Evolutionary conservation across 192 early-diverging fungal species (phyloP), one percentile per base, ranked within the genome.

Genomic region (Spizellomyces sp.): DNA sequence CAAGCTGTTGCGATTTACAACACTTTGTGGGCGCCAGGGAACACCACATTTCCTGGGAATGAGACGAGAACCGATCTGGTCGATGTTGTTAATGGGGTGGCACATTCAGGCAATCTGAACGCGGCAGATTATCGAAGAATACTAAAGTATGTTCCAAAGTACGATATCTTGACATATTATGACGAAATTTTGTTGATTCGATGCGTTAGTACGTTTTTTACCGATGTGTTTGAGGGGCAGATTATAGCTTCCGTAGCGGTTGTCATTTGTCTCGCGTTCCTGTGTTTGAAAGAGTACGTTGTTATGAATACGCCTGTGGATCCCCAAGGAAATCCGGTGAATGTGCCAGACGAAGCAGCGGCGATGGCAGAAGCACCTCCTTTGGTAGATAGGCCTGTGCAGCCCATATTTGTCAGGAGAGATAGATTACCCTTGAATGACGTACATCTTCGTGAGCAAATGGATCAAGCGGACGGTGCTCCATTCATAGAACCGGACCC

Each of bases 221-320:
- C 63, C 14, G 79, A 84, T 54, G 79, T 92, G 48, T 81, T 96
- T 63, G 94, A 98, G 68, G 96, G 96, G 1, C 90, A 93, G 60
- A 81, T 94, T 14, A 86, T 98, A 48, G 89, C 89, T 0, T 76
- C 90, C 36, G 70, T 90, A 36, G 87, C 92, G 5, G 79, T 98
- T 15, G 75, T 96, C 43, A 78, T 91, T 7, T 94, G 92, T 64
- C 82, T 96, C n/a, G 83, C 86, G 4, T 81, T 92, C 21, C 90
- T 95, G 67, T 84, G 92, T 46, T 80, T 98, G 67, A 90, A 92
- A 22, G 96, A 98, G 75, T 96, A 94, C 88, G 88, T 96, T 42
- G 77, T 90, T 12, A 83, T 90, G 57, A 89, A 92, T 62, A 85
- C 89, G 6, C 87, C 78, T 15, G 6, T 74, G 12, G 78, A 85